A percentile compares a stretch with the other conserved stretches of the same genome.
Conservation (phyloP, 1,139 yeast species). For the Diutina pseudorugosa region DNA sequence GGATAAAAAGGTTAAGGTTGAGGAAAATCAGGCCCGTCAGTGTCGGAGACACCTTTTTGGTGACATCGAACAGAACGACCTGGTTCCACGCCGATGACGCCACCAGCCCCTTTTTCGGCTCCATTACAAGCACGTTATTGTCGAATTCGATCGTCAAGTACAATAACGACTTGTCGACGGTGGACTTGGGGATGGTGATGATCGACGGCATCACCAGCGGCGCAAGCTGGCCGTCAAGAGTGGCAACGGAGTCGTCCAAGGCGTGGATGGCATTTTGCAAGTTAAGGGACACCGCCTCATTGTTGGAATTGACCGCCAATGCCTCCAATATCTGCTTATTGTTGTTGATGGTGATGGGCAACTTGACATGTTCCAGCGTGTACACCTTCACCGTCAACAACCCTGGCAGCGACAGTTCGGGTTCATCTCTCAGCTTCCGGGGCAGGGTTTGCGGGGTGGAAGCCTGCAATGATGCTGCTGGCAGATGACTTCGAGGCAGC, state of each 20-base stretch:
- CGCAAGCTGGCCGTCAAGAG: constrained; percentile 21
- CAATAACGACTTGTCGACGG: constrained; percentile 40
- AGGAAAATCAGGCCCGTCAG: constrained; percentile 31
- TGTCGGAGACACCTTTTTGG: constrained; percentile 29
- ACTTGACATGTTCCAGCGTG: constrained; percentile 43
- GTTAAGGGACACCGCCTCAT: constrained; percentile 23
- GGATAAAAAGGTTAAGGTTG: constrained; percentile 62
- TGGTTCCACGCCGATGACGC: constrained; percentile 58
- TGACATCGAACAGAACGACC: constrained; percentile 85
- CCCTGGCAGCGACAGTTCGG: constrained; percentile 35
- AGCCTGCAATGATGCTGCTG: not conserved
- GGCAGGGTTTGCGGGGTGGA: not conserved
- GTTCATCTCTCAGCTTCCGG: not conserved
- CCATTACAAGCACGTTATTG: constrained; percentile 72
- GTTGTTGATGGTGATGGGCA: constrained; percentile 50
- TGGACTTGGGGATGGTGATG: constrained; percentile 42
- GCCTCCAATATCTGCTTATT: constrained; percentile 40
- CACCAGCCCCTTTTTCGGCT: constrained; percentile 62
- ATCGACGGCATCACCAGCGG: constrained; percentile 52
- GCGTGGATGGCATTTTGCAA: constrained; percentile 14
- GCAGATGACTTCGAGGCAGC: not conserved
- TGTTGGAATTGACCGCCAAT: constrained; percentile 36
- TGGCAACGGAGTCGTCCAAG: constrained; percentile 9
- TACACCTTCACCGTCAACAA: constrained; percentile 59
- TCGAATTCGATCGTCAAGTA: constrained; percentile 70